A percentile compares a stretch with the other conserved stretches of the same genome.
phyloP scores from a whole-genome alignment of 2,329 filamentous ascomycete species.

The Bertia moriformis region DNA sequence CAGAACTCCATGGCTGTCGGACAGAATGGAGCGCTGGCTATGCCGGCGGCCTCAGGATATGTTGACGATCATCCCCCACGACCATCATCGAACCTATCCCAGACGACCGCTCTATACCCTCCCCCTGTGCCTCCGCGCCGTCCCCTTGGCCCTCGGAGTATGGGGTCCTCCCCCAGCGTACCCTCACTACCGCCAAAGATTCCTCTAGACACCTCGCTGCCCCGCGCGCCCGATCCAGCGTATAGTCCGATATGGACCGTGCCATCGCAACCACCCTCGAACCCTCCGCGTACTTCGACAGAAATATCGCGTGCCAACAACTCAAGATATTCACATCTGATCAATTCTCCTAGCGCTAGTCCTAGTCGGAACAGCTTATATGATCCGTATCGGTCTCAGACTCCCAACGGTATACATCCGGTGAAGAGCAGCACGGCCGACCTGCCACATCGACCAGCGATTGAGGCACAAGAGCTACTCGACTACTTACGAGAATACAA shows the following conservation, averaged over 20 bases:
- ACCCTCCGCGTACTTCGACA: constrained; percentile 19
- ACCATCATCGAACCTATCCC: not conserved
- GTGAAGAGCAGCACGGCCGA: constrained; percentile 25
- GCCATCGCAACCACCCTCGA: constrained; percentile 17
- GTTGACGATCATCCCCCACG: not conserved
- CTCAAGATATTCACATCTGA: not conserved
- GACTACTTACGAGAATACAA: constrained; percentile 39
- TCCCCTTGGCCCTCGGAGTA: constrained; percentile 1
- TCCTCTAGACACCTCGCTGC: constrained; percentile 18
- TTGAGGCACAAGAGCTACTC: constrained; percentile 36
- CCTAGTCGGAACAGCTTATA: not conserved
- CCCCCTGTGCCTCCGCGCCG: not conserved
- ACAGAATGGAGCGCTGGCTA: not conserved
- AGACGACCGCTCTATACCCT: too few species aligned
- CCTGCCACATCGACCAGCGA: constrained; percentile 32
- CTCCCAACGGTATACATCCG: constrained; percentile 23
- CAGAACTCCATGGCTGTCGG: not conserved
- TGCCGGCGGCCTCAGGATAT: not conserved
- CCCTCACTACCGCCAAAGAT: constrained; percentile 13
- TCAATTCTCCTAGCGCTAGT: not conserved
- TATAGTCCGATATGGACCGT: constrained; percentile 27
- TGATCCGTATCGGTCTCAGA: constrained; percentile 6
- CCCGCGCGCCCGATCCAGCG: constrained; percentile 28
- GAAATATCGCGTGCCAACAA: not conserved
- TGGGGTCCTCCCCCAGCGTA: constrained; percentile 4